These are phyloP conservation scores for Ustilago shanxiensis DNA, from an alignment of 1,284 basidiomycete genomes.

Conservation along the genomic window DNA sequence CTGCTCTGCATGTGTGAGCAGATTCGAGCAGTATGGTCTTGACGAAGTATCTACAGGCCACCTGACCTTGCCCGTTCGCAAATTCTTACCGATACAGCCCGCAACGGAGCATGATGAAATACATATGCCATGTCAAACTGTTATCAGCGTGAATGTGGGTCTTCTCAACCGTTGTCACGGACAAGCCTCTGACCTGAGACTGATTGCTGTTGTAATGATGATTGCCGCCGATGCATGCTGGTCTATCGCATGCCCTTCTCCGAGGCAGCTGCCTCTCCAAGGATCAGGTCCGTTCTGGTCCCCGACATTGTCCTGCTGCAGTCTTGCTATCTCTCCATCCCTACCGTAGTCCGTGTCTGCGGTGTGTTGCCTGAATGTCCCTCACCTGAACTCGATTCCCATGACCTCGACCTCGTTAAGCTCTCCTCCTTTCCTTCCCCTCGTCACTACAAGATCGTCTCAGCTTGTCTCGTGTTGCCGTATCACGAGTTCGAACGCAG, in stretches of 20 bases:
- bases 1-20: not conserved
- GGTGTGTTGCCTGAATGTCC: not conserved
- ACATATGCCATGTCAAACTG: not conserved
- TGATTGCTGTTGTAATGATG: slow-evolving; percentile 1
- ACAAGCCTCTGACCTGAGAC: not conserved
- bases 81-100: not conserved
- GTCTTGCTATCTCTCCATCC: slow-evolving; percentile 8
- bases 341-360: not conserved
- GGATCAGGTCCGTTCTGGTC: slow-evolving; percentile 5
- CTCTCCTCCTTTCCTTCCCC: not conserved
- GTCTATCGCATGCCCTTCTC: slow-evolving; percentile 5
- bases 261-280: not conserved
- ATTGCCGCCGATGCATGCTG: slow-evolving; percentile 11
- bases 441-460: not conserved
- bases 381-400: not conserved
- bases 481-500: not conserved
- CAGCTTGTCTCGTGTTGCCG: not conserved
- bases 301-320: slow-evolving; percentile 1
- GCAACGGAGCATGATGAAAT: not conserved
- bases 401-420: slow-evolving; percentile 30
- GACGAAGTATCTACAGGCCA: not conserved
- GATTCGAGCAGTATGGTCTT: not conserved
- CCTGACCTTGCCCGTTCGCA: slow-evolving; percentile 8
- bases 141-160: slow-evolving; percentile 5
- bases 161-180: not conserved